Evolutionary conservation across 176 grass and related monocot genomes (phyloP).

Genomic region (Oryza brachyantha): DNA sequence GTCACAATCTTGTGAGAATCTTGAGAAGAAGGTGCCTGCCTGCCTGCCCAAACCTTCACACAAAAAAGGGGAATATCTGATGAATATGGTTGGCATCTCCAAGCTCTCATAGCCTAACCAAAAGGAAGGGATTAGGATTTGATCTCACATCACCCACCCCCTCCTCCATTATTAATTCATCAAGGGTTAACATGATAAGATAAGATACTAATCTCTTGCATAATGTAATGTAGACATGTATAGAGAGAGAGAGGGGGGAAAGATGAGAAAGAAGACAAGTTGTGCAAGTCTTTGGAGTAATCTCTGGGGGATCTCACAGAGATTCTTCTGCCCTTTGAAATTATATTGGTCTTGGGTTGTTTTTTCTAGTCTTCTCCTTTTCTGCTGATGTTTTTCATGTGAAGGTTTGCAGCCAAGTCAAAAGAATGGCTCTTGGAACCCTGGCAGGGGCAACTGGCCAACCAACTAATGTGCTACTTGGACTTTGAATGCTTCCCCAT

Average conservation of each 20-base stretch:
- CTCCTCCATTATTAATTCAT: conserved; percentile 10
- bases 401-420: conserved; percentile 25
- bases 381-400: conserved; percentile 6
- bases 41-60: conserved; percentile 34
- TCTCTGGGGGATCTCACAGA: conserved; percentile 39
- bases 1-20: conserved; percentile 33
- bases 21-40: neutral
- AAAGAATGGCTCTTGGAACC: conserved; percentile 24
- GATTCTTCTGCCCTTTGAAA: conserved; percentile 24
- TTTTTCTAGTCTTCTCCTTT: neutral
- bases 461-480: neutral
- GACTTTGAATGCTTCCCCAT: neutral
- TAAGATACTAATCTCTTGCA: conserved; percentile 28
- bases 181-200: conserved; percentile 30
- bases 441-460: neutral
- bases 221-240: neutral
- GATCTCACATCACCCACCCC: conserved; percentile 9
- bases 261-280: neutral
- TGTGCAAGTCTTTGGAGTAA: conserved; percentile 12
- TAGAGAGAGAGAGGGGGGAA: neutral
- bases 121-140: conserved; percentile 18
- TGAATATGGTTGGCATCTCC: conserved; percentile 19
- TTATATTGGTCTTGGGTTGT: neutral
- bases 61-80: neutral
- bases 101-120: conserved; percentile 39